These are phyloP conservation scores for Metschnikowia santaceciliae DNA, from an alignment of 805 yeast species.

Conservation along the genomic window DNA sequence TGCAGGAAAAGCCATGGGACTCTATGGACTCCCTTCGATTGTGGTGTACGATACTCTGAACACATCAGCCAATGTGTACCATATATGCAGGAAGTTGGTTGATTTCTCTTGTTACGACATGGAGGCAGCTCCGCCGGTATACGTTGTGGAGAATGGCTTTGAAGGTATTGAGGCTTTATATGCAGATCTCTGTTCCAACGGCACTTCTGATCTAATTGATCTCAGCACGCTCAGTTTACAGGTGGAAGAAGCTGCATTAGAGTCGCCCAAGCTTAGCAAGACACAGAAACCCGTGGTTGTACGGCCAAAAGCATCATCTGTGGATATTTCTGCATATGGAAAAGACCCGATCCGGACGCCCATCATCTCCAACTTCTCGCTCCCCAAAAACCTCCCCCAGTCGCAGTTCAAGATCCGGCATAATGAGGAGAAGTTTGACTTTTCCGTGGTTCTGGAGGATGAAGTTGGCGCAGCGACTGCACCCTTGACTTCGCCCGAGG, in stretches of 20 bases:
- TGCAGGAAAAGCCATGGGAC: constrained; percentile 11
- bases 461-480: constrained; percentile 4
- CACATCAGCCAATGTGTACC: constrained; percentile 38
- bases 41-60: constrained; percentile 48
- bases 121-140: constrained; percentile 30
- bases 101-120: constrained; percentile 25
- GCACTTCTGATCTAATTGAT: constrained; percentile 14
- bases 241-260: constrained; percentile 1
- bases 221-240: constrained; percentile 3
- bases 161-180: constrained; percentile 25
- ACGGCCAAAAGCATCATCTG: neutral
- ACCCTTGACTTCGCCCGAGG: constrained; percentile 8
- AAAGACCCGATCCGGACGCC: constrained; percentile 24
- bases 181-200: constrained; percentile 21
- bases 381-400: constrained; percentile 41
- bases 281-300: neutral
- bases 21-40: constrained; percentile 36
- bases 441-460: constrained; percentile 5
- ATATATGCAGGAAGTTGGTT: constrained; percentile 47
- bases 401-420: constrained; percentile 40
- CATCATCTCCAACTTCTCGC: constrained; percentile 48
- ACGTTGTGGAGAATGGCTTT: constrained; percentile 43
- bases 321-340: neutral
- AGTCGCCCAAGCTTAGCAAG: neutral
- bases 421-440: constrained; percentile 47